phyloP scores from a whole-genome alignment of 139 green algal genomes.

The Micractinium sp. region DNA sequence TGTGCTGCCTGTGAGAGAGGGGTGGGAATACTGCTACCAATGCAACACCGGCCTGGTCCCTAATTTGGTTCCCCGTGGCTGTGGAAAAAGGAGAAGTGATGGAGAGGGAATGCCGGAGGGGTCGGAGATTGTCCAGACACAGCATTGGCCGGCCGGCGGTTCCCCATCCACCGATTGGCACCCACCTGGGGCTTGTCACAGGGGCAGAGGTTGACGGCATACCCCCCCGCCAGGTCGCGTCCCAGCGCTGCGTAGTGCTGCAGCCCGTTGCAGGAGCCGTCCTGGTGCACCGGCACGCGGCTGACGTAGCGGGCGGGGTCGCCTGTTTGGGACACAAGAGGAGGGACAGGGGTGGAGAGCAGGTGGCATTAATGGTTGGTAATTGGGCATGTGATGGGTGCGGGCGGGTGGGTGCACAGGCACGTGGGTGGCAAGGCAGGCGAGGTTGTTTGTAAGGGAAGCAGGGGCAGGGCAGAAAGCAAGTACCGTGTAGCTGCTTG shows the following conservation, averaged over 20 bases:
- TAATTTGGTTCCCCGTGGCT: too few relatives aligned
- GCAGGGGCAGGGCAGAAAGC: background rate
- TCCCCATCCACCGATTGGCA: too few relatives aligned
- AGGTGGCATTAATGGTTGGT: too few relatives aligned
- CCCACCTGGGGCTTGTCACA: conserved; percentile 63
- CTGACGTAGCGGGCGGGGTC: conserved; percentile 74
- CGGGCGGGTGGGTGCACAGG: background rate
- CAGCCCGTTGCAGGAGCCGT: conserved; percentile 98
- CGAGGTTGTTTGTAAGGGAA: too few relatives aligned
- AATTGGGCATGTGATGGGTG: background rate
- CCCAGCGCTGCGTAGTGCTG: conserved; percentile 98
- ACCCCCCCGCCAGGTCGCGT: conserved; percentile 76
- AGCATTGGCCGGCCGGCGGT: too few relatives aligned
- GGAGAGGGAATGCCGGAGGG: too few relatives aligned
- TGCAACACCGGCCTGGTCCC: too few relatives aligned
- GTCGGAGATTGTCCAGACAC: too few relatives aligned
- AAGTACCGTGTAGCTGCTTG: background rate
- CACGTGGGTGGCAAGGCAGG: background rate
- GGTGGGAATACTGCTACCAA: too few relatives aligned
- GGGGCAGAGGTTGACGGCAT: conserved; percentile 87
- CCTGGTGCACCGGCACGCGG: conserved; percentile 87
- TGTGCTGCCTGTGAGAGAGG: too few relatives aligned
- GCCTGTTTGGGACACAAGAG: conserved; percentile 39
- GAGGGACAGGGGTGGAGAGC: background rate
- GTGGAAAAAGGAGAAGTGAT: too few relatives aligned